Evolutionary conservation across 768 basidiomycete genomes (phyloP), one percentile per base, ranked within the genome.

Genomic region (Hericium erinaceus): DNA sequence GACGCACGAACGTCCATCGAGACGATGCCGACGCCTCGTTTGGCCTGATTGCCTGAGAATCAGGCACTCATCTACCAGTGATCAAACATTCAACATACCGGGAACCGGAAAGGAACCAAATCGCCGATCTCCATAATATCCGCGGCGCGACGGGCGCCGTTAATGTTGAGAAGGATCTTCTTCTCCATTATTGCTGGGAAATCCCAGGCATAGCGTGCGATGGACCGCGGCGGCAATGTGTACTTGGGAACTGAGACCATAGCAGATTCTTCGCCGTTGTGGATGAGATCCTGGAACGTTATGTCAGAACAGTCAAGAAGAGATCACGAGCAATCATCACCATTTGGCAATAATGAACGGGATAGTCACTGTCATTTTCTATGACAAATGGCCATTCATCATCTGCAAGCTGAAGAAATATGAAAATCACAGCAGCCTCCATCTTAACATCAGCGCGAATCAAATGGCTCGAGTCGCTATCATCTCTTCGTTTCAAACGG

Each of bases 91-190:
- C 49, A 24, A 73, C 82, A 59, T 62, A 92, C 91, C 49, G 75
- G 74, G 67, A 95, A 91, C 68, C 82, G 91, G 77, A 95, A 95
- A 1, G 97, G 97, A 12, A 90, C 71, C 6, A 95, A 79, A 61
- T 89, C 81, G 26, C 97, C 97, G 20, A 99, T 98, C 70, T 98
- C 97, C 85, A 95, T 86, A 59, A 95, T 85, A 67, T 98, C 95
- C 53, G 98, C 75, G 20, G 77, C 69, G 28, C 91, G 80, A 11
- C 79, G 80, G 55, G 80, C 72, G 22, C 79, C 79, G 46, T 84
- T 84, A 52, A 85, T 77, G 10, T 69, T 68, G 20, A 99, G 74
- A 39, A 82, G 69, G 24, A 99, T 74, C 61, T 83, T 85, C 72
- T 95, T 98, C 63, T 88, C 85, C 49, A 75, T 75, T 1, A 85